Base-by-base conservation (phyloP, 352 stramenopile species). In the Phytophthora uliginosa region DNA sequence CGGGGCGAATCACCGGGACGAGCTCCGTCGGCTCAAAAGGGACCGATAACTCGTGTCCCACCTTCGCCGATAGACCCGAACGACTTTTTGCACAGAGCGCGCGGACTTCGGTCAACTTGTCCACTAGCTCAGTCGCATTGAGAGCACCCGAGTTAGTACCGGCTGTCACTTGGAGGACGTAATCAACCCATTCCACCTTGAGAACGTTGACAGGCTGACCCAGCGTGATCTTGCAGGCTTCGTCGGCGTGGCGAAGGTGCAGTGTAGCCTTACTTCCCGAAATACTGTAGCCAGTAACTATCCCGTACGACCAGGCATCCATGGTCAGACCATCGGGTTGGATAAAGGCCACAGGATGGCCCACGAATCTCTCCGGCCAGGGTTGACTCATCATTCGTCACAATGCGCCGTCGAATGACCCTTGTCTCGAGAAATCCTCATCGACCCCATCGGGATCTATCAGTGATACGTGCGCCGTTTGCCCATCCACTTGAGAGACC, bases 231-330 rank as follows among this genome's bases (percentile, higher is more conserved):
- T 62, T 59, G 28, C 18, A 38, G 26, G 20, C 24, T 3, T 17
- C 4, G 26, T 31, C n/a, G 15, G 4, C 12, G 1, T 31, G 26
- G 9, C 26, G 51, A 7, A 61, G 26, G 53, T 69, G 62, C 2
- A 69, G 24, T 18, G 24, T 7, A 6, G 53, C 12, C 5, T 22
- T 13, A 4, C 17, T 10, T 2, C 3, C 20, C 7, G 2, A 5
- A 52, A 69, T 69, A 18, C 31, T 47, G 15, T 63, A 69, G 5
- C 53, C 62, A 12, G 52, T 69, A 5, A 69, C 62, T 0, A 63
- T 9, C 13, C 62, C 62, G 26, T 56, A 61, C 7, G 24, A 18
- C 62, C 62, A 69, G 17, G 57, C 22, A 7, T 69, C 62, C 33
- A 59, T 57, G 13, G 6, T 10, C 0, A 4, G 20, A 8, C 62